A percentile compares a stretch with the other conserved stretches of the same genome.
phyloP scores from a whole-genome alignment of 2,329 filamentous ascomycete genomes.

The Colletotrichum eremochloae region DNA sequence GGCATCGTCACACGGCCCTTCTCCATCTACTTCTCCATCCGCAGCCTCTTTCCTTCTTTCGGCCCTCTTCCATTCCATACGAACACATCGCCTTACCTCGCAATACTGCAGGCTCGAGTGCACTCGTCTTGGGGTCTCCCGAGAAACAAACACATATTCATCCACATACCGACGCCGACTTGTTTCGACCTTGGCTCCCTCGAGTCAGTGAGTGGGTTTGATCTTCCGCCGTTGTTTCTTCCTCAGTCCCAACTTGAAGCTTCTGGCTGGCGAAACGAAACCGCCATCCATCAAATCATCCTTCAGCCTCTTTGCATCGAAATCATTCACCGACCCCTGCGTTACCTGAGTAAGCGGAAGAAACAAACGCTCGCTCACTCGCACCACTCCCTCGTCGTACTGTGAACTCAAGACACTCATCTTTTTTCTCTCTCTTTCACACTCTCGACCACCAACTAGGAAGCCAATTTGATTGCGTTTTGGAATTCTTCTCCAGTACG shows the following conservation, averaged over 20 bases:
- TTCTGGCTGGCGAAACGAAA: not conserved
- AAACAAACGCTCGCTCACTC: conserved; percentile 1
- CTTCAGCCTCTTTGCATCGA: not conserved
- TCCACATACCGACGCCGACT: not conserved
- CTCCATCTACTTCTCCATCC: not conserved
- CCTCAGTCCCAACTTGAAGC: conserved; percentile 8
- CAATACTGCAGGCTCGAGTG: not conserved
- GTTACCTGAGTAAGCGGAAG: conserved; percentile 6
- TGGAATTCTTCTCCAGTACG: not conserved
- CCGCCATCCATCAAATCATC: not conserved
- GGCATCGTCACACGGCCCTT: conserved; percentile 4
- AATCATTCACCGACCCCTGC: conserved; percentile 4
- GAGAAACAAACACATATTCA: not conserved
- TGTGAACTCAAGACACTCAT: not conserved
- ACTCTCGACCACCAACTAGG: not conserved
- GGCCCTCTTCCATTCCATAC: conserved; percentile 22
- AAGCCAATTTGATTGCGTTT: not conserved
- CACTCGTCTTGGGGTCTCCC: not conserved
- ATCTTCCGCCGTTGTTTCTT: conserved; percentile 5
- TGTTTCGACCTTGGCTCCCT: not conserved
- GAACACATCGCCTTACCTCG: not conserved
- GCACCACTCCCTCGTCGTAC: not conserved
- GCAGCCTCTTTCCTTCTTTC: conserved; percentile 2
- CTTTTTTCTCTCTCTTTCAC: not conserved
- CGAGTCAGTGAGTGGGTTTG: conserved; percentile 1